Evolutionary conservation across 78 protist genomes (phyloP).

Genomic region (Tieghemostelium lacteum): DNA sequence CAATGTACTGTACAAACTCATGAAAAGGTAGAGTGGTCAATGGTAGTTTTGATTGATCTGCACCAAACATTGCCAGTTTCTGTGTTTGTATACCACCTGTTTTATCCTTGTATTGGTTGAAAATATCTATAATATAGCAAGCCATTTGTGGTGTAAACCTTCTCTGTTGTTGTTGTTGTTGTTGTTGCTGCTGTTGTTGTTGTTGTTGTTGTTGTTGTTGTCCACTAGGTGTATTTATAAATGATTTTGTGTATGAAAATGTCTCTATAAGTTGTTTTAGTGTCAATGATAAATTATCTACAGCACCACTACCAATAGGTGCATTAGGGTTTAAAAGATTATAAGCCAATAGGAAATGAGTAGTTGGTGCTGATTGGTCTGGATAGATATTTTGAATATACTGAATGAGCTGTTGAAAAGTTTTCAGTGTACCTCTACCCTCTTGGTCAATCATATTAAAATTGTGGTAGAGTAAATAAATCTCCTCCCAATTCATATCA

Average conservation of each 20-base stretch:
- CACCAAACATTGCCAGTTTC: conserved; percentile 63
- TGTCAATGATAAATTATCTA: background rate
- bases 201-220: too few species aligned
- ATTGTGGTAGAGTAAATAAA: conserved; percentile 51
- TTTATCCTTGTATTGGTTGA: conserved; percentile 60
- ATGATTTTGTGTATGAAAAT: conserved; percentile 40
- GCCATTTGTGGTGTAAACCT: conserved; percentile 62
- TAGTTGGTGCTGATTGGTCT: conserved; percentile 18
- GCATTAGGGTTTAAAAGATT: conserved; percentile 34
- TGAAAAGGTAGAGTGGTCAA: conserved; percentile 71
- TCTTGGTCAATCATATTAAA: conserved; percentile 47
- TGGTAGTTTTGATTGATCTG: conserved; percentile 47
- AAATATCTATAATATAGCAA: conserved; percentile 43
- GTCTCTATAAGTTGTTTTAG: conserved; percentile 20
- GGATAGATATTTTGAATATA: conserved; percentile 19
- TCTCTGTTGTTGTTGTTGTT: background rate
- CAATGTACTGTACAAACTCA: conserved; percentile 70
- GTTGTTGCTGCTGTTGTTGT: too few species aligned
- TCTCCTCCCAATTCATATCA: conserved; percentile 61
- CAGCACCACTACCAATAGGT: too few species aligned
- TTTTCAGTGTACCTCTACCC: conserved; percentile 28
- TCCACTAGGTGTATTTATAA: background rate
- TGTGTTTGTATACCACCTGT: conserved; percentile 54
- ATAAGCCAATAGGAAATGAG: conserved; percentile 29
- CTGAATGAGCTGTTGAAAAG: conserved; percentile 39